Evolutionary conservation across 768 basidiomycete species (phyloP), one percentile per base, ranked within the genome.

Genomic region (Xerocomellus amylosporus): DNA sequence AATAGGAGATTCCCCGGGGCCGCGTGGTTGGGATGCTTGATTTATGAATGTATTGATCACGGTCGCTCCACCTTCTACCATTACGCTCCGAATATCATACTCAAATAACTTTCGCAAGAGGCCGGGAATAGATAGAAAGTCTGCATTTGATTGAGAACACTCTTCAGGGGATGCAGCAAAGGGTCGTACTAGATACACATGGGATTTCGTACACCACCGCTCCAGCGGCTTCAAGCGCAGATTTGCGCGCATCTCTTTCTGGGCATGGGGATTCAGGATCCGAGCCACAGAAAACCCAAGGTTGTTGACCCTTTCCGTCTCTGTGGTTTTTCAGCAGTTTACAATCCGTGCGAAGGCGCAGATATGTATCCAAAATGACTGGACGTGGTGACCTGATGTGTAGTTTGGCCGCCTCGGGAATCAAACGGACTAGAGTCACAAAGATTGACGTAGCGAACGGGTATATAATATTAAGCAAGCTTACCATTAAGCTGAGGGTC

Each of bases 21-120:
- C 9, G 15, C 46, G 46, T 33, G 56, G 43, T 46, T 51, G 55
- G 8, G 57, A 59, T 20, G 49, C 53, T 24, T 50, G 55, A 20
- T 53, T 28, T 28, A 63, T 55, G 51, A 71, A 71, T 1, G 89
- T 84, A 7, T 78, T 75, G 53, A 99, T 93, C 58, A 99, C 78
- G 9, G 74, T 73, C 9, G 92, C 88, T 15, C 97, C 97, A 49
- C 97, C 97, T 74, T 99, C 97, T 7, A 98, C 90, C 96, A 99
- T 99, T 51, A 98, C 74, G 12, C 85, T 87, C 12, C 72, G 71
- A 56, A 96, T 76, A 4, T 82, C 84, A n/a, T 78, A 72, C 12
- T 71, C 69, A n/a, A 71, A 71, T 24, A 97, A 74, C 8, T 73
- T 71, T 13, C 58, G 62, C 5, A 94, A 80, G 17, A 90, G 67